Evolutionary conservation across 192 early-diverging fungal genomes (phyloP), one percentile per base, ranked within the genome.

Genomic region (Coemansia sp.): DNA sequence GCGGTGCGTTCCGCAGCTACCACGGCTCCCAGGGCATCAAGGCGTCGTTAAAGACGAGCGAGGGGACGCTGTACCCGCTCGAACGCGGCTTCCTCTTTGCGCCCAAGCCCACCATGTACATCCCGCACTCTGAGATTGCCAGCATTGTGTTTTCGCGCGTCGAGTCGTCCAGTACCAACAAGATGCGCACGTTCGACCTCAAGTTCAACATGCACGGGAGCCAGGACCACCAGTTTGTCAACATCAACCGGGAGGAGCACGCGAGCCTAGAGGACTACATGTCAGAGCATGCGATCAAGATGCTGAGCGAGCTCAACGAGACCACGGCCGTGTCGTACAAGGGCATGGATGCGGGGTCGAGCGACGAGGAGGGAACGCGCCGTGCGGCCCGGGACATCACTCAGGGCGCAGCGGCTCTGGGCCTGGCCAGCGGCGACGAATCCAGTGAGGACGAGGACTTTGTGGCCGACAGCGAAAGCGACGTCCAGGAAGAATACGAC

Each of bases 41-140:
- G 66, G 94, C 90, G 47, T 93, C 91, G 22, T 83, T 90, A 78
- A 99, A 96, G 74, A 92, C 96, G 26, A 95, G 88, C 77, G 96
- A 99, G 58, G 90, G 90, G 46, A 85, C 84, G 38, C 64, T 99
- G 18, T 99, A 94, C 46, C 94, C 91, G 3, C 76, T 96, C 32
- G 94, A 95, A 47, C 91, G 91, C 59, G 85, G 84, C n/a, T 85
- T 99, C 53, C 29, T 99, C 35, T 93, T 94, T 46, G 84, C 94
- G 38, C 90, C 90, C 27, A 99, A 99, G 62, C 94, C 92, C 0
- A 77, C 91, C n/a, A 88, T 86, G 29, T 87, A 84, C 28, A 87
- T 99, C 31, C 78, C 90, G 7, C 84, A 86, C 38, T 51, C 64
- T n/a, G 92, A 99, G 20, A 91, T 96, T 38, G 72, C 78, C 20